A percentile compares a stretch with the other conserved stretches of the same genome.
These are phyloP conservation scores for Suillus decipiens DNA, from an alignment of 768 basidiomycete species.

Conservation along the genomic window DNA sequence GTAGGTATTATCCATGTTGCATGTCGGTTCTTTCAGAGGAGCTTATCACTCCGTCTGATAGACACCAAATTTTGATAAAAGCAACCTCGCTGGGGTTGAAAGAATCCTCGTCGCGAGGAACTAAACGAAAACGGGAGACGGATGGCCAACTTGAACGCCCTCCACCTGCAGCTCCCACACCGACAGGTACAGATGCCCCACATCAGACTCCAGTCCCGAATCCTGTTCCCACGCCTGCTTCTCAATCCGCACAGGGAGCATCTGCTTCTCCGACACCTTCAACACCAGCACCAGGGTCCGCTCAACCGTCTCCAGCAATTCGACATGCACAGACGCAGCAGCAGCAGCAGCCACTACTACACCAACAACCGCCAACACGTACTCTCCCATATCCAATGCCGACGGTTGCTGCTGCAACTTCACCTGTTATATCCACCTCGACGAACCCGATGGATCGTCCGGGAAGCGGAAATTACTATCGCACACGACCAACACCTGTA, in stretches of 20 bases:
- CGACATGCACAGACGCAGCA: slow-evolving; percentile 31
- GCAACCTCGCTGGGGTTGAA: slow-evolving; percentile 79
- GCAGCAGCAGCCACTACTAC: slow-evolving; percentile 14
- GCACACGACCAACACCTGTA: slow-evolving; percentile 45
- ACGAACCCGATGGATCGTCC: slow-evolving; percentile 40
- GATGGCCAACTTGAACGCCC: slow-evolving; percentile 35
- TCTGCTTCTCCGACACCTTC: slow-evolving; percentile 37
- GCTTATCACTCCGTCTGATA: slow-evolving; percentile 27
- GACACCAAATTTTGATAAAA: slow-evolving; percentile 83
- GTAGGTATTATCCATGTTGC: slow-evolving; percentile 38
- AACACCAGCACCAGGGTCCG: slow-evolving; percentile 29
- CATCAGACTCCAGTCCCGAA: slow-evolving; percentile 32
- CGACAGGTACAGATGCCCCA: slow-evolving; percentile 22
- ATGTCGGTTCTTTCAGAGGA: neutral
- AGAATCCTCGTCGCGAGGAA: slow-evolving; percentile 65
- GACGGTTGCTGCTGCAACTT: slow-evolving; percentile 62
- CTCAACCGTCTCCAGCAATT: slow-evolving; percentile 39
- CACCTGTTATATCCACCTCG: slow-evolving; percentile 49
- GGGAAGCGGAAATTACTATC: slow-evolving; percentile 47
- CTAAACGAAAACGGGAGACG: slow-evolving; percentile 58
- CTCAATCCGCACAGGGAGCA: slow-evolving; percentile 28
- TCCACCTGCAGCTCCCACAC: slow-evolving; percentile 22
- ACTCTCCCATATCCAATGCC: slow-evolving; percentile 72
- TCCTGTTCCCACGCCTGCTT: slow-evolving; percentile 29
- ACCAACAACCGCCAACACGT: slow-evolving; percentile 26